Conservation (phyloP, 495 filamentous ascomycete species). For the Neurospora sp. region DNA sequence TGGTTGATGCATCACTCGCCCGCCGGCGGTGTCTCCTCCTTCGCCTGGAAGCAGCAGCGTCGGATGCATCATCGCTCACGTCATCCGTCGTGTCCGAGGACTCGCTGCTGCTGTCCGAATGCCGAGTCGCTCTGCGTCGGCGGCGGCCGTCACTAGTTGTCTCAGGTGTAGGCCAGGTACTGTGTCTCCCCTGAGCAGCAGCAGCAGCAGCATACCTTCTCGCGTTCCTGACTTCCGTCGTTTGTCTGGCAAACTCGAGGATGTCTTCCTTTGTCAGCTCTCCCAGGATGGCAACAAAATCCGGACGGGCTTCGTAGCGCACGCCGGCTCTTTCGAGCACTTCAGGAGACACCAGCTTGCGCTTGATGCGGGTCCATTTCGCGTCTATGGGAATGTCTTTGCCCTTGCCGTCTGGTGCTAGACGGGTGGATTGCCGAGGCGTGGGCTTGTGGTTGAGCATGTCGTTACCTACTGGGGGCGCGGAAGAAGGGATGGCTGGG, state of each 20-base stretch:
- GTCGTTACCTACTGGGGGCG: slow-evolving; percentile 5
- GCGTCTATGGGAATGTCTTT: slow-evolving; percentile 56
- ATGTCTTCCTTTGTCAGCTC: slow-evolving; percentile 52
- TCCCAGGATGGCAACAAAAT: slow-evolving; percentile 59
- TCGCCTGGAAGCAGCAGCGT: not conserved
- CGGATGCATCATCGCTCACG: slow-evolving; percentile 15
- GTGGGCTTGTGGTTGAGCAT: not conserved
- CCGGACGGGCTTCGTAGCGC: slow-evolving; percentile 57
- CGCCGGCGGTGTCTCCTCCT: not conserved
- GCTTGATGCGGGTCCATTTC: slow-evolving; percentile 62
- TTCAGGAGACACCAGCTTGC: slow-evolving; percentile 54
- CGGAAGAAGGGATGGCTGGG: slow-evolving; percentile 3
- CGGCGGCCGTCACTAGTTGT: slow-evolving; percentile 6
- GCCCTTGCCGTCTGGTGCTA: slow-evolving; percentile 43
- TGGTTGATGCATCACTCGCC: not conserved
- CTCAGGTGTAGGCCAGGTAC: slow-evolving; percentile 4
- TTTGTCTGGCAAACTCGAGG: slow-evolving; percentile 45
- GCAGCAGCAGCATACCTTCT: slow-evolving; percentile 5
- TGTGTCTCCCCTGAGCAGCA: not conserved
- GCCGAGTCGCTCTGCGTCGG: not conserved
- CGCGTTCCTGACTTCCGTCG: slow-evolving; percentile 43
- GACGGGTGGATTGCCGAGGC: slow-evolving; percentile 12
- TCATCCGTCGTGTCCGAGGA: slow-evolving; percentile 11
- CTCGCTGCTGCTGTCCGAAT: slow-evolving; percentile 4
- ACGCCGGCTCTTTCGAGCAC: slow-evolving; percentile 53